Conservation (phyloP, 2,329 filamentous ascomycete genomes). For the Triangularia verruculosa region DNA sequence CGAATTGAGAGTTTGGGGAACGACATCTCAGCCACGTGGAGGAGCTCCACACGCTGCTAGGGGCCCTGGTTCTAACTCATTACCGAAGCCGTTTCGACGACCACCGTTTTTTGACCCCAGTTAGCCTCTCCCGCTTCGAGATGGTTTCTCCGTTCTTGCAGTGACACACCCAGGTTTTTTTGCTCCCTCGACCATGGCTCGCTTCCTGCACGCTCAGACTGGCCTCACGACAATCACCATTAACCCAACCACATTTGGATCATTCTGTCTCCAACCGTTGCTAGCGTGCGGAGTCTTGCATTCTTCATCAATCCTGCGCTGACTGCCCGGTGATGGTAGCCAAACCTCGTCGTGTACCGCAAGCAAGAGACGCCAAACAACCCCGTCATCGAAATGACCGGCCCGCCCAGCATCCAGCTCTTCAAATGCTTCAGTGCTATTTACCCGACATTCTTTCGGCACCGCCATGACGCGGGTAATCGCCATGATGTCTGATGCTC, state of each 20-base stretch:
- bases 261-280: neutral
- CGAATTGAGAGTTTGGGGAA: neutral
- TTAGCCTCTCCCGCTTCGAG: neutral
- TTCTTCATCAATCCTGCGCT: neutral
- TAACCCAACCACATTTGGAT: neutral
- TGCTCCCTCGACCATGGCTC: conserved; percentile 2
- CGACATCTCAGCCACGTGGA: conserved; percentile 7
- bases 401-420: neutral
- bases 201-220: conserved; percentile 11
- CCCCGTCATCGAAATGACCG: neutral
- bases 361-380: no score
- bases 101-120: neutral
- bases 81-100: neutral
- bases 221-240: conserved; percentile 1
- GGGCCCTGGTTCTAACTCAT: neutral
- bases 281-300: neutral
- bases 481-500: neutral
- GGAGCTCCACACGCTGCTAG: neutral
- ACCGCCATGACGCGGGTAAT: neutral
- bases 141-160: neutral
- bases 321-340: neutral
- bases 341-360: neutral
- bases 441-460: conserved; percentile 1
- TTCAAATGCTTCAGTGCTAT: neutral
- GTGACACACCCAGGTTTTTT: conserved; percentile 1